Percentiles rank a stretch among this genome's conserved stretches.
Conservation (phyloP, 2,329 filamentous ascomycete genomes). For the Diplodia mutila region DNA sequence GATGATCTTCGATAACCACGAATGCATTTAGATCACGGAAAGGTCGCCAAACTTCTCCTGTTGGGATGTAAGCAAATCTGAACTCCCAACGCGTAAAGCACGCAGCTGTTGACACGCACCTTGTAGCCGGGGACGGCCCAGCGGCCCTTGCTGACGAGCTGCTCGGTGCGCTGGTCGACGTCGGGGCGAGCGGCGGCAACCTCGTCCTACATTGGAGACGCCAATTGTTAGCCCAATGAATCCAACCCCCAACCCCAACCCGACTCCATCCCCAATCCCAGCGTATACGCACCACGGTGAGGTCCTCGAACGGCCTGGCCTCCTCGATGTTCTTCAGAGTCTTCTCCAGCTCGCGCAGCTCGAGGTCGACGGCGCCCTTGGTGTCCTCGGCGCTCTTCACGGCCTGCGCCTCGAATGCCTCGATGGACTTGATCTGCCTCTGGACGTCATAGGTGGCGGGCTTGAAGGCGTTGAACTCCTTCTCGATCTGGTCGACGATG, state of each 20-base stretch:
- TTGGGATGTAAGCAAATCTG: constrained; percentile 51
- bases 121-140: constrained; percentile 99
- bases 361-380: constrained; percentile 92
- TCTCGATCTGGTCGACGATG: constrained; percentile 95
- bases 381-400: constrained; percentile 96
- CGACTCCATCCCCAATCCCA: background rate
- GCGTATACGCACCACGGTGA: constrained; percentile 82
- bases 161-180: constrained; percentile 94
- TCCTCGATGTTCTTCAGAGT: constrained; percentile 97
- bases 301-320: constrained; percentile 91
- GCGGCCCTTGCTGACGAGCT: constrained; percentile 96
- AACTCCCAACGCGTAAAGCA: background rate
- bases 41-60: constrained; percentile 99
- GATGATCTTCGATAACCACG: constrained; percentile 18
- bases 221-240: constrained; percentile 31
- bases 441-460: constrained; percentile 88
- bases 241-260: constrained; percentile 12
- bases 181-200: constrained; percentile 91
- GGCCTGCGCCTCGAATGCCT: constrained; percentile 96
- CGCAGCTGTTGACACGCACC: constrained; percentile 60
- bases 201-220: constrained; percentile 69
- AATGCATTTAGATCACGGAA: constrained; percentile 75
- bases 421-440: constrained; percentile 97
- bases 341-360: constrained; percentile 91
- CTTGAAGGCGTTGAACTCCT: constrained; percentile 89